phyloP scores from a whole-genome alignment of 768 basidiomycete species.

The Trametopsis cervina region DNA sequence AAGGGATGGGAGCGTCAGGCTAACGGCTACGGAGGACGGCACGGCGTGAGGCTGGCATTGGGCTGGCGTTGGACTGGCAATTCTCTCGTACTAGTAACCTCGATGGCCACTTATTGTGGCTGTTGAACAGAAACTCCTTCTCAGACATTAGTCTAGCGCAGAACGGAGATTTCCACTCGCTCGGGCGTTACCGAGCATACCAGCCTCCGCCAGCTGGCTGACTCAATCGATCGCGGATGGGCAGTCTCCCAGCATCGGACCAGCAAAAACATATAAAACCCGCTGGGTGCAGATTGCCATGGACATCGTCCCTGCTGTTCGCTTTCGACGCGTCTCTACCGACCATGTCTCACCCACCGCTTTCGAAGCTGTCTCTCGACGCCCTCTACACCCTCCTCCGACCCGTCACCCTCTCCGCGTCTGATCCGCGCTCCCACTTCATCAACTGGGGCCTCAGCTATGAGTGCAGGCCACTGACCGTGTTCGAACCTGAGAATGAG shows the following conservation, averaged over 20 bases:
- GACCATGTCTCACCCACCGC: constrained; percentile 5
- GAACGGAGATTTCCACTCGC: constrained; percentile 9
- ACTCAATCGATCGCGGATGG: constrained; percentile 25
- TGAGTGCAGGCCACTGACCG: constrained; percentile 53
- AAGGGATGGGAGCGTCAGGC: too few relatives aligned
- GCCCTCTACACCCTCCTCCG: constrained; percentile 47
- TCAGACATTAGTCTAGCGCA: too few relatives aligned
- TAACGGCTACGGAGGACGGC: too few relatives aligned
- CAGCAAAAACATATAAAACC: constrained; percentile 26
- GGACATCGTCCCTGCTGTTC: constrained; percentile 24
- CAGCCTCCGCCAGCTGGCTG: constrained; percentile 11
- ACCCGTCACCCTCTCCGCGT: constrained; percentile 44
- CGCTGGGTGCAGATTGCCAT: neutral
- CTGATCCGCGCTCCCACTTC: constrained; percentile 42
- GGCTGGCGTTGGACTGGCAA: too few relatives aligned
- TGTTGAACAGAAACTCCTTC: too few relatives aligned
- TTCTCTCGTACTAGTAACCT: too few relatives aligned
- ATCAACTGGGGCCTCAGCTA: constrained; percentile 87
- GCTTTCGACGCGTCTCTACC: too few relatives aligned
- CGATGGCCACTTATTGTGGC: too few relatives aligned
- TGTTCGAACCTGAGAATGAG: constrained; percentile 71
- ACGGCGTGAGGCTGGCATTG: too few relatives aligned
- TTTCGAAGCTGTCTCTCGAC: constrained; percentile 29
- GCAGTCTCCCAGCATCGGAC: constrained; percentile 17
- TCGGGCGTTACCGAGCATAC: constrained; percentile 9